Evolutionary conservation across 2,329 filamentous ascomycete species (phyloP).

Genomic region (Epichloe aotearoae): DNA sequence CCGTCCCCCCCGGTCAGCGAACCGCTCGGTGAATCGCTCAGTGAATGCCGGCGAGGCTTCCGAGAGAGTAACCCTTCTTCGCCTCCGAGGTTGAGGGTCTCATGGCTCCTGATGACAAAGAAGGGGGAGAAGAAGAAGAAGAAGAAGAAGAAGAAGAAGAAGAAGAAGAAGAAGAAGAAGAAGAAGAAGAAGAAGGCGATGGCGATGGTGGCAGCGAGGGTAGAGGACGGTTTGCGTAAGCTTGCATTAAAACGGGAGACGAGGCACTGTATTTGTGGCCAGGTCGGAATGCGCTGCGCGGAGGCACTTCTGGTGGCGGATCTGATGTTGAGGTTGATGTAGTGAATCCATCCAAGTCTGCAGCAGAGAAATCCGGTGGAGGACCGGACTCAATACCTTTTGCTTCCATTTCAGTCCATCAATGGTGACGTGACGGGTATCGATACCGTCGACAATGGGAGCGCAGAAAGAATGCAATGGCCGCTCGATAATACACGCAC

Average conservation of each 20-base stretch:
- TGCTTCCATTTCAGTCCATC: neutral
- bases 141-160: neutral
- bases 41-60: neutral
- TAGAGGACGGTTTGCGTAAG: constrained; percentile 11
- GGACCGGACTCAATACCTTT: neutral
- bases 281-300: neutral
- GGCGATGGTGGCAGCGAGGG: constrained; percentile 9
- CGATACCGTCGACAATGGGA: neutral
- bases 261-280: constrained; percentile 3
- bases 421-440: neutral
- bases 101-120: neutral
- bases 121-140: neutral
- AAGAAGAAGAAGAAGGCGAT: neutral
- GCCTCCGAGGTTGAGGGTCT: neutral
- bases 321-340: neutral
- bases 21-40: neutral
- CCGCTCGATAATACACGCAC: neutral
- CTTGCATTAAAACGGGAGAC: constrained; percentile 5
- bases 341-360: neutral
- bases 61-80: neutral
- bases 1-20: neutral
- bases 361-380: neutral
- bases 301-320: neutral
- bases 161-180: too few relatives aligned
- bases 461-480: neutral